Evolutionary conservation across 768 basidiomycete genomes (phyloP), one percentile per base, ranked within the genome.

Genomic region (Paxillus ammoniavirescens): DNA sequence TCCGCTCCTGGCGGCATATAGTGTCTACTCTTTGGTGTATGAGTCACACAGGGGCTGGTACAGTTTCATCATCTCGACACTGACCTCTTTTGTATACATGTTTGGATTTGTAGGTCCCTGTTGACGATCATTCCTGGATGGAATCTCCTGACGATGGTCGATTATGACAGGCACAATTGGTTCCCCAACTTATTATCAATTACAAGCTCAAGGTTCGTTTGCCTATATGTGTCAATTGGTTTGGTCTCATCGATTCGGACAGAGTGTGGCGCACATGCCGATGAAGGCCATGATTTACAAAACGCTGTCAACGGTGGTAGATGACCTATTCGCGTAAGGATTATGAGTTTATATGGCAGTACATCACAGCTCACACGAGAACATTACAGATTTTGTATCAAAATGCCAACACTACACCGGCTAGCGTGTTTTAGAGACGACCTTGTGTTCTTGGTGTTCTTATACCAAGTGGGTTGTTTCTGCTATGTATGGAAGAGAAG

Each of bases 251-350:
- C 44, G 26, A 43, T 18, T 26, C 26, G 28, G 50, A 26, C 73
- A 94, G 89, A 93, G 89, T 68, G 94, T 97, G 35, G 89, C 96
- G 42, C 96, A 98, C 68, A 93, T 98, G 88, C 95, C 95, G 17
- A 95, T 97, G 88, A 97, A 95, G 70, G 90, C 95, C 4, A 93
- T 98, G 91, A 86, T 94, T 61, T 96, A 93, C 79, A 97, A 96
- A 75, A 86, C 90, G 2, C 77, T 96, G 54, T 89, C 91, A 42
- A 91, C 87, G 1, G 89, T 91, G 45, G 89, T 95, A 42, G 95
- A 96, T 73, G 93, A 98, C 70, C 82, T 96, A 61, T 92, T 93
- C 68, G 87, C 88, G 89, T 93, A 77, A 62, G 87, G 63, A 42
- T 60, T 35, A 53, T 35, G 17, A 43, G 23, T 26, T 48, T 49